Evolutionary conservation across 768 basidiomycete species (phyloP).

Genomic region (Agrocybe praecox): DNA sequence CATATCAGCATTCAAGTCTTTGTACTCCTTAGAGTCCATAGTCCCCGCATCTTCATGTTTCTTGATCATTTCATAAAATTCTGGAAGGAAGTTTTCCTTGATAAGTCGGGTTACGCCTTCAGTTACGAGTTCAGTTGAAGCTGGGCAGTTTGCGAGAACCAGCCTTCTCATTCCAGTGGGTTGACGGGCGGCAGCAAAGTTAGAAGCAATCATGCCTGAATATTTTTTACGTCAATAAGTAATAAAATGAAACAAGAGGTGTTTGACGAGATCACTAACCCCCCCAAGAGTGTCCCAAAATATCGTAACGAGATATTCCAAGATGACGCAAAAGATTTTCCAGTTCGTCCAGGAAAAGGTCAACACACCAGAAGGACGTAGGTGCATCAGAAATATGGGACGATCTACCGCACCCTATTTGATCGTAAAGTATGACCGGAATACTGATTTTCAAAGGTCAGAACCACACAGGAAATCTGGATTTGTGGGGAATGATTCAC

Average conservation of each 20-base stretch:
- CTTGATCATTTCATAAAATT: not conserved
- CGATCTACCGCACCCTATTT: conserved; percentile 50
- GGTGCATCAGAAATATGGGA: conserved; percentile 48
- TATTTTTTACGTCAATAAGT: not conserved
- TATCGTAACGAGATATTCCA: conserved; percentile 40
- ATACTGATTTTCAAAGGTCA: conserved; percentile 2
- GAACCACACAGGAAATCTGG: not conserved
- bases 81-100: not conserved
- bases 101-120: not conserved
- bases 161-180: conserved; percentile 48
- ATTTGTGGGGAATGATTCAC: not conserved
- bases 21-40: conserved; percentile 27
- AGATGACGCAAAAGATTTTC: conserved; percentile 44
- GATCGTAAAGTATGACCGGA: conserved; percentile 55
- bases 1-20: conserved; percentile 25
- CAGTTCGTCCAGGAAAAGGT: conserved; percentile 52
- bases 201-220: conserved; percentile 39
- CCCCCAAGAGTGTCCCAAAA: conserved; percentile 54
- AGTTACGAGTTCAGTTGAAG: not conserved
- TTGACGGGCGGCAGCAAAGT: conserved; percentile 29
- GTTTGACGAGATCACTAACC: conserved; percentile 10
- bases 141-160: conserved; percentile 31
- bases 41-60: not conserved
- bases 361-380: conserved; percentile 45
- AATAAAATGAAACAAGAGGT: too few species aligned